Percentiles rank a stretch among this genome's conserved stretches.
Conservation (phyloP, 768 basidiomycete species). For the Myochromella boudieri region DNA sequence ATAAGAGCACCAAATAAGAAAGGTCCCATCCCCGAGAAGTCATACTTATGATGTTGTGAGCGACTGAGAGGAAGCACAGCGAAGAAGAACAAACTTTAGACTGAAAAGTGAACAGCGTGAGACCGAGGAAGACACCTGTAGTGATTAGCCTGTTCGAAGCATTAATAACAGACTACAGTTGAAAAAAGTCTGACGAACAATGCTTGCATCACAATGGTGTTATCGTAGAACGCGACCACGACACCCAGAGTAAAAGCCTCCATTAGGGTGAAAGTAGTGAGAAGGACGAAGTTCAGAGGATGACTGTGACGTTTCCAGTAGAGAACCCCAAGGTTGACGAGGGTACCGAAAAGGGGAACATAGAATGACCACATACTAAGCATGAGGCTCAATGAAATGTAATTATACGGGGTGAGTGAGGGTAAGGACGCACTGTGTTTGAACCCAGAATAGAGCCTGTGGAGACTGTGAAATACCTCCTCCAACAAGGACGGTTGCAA, state of each 20-base stretch:
- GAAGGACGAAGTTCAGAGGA: constrained; percentile 82
- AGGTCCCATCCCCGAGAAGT: constrained; percentile 90
- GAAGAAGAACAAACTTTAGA: constrained; percentile 61
- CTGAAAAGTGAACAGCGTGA: constrained; percentile 94
- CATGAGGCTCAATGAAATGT: constrained; percentile 1
- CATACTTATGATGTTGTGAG: constrained; percentile 56
- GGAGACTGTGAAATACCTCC: constrained; percentile 66
- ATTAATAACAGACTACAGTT: constrained; percentile 7
- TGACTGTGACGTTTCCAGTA: constrained; percentile 94
- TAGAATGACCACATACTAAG: constrained; percentile 78
- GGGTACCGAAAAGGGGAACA: constrained; percentile 73
- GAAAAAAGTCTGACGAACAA: constrained; percentile 47
- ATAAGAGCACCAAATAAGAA: constrained; percentile 86
- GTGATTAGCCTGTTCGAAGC: constrained; percentile 67
- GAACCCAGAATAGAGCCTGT: constrained; percentile 67
- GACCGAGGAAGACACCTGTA: constrained; percentile 86
- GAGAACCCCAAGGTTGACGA: constrained; percentile 76
- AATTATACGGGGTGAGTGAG: neutral
- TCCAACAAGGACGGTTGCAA: constrained; percentile 79
- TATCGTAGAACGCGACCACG: constrained; percentile 74
- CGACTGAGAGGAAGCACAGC: neutral
- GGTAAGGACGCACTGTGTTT: constrained; percentile 52
- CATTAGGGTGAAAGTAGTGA: constrained; percentile 86
- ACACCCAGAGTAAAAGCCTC: constrained; percentile 92
- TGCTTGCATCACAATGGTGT: constrained; percentile 79